phyloP scores from a whole-genome alignment of 176 grass and related monocot species.

The Triticum timopheevii region DNA sequence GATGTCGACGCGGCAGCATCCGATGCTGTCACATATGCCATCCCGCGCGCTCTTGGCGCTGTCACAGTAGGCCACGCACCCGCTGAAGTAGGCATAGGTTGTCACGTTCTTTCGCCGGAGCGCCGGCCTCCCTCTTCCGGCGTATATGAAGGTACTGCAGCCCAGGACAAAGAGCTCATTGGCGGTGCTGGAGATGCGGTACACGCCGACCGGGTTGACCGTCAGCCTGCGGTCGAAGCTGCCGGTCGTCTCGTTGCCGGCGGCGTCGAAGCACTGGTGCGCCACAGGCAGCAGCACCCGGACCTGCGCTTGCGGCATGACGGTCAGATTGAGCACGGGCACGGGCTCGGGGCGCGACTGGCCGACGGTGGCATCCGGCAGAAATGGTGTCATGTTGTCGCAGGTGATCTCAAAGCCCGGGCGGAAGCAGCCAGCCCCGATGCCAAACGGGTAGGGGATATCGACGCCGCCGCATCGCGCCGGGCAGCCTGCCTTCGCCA shows the following conservation, averaged over 20 bases:
- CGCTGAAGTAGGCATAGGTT: neutral
- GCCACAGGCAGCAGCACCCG: neutral
- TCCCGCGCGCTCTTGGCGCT: neutral
- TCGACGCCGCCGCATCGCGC: neutral
- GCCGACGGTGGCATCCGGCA: no score
- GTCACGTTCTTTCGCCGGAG: no score
- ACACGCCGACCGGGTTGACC: neutral
- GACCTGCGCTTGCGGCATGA: neutral
- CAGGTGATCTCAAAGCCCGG: neutral
- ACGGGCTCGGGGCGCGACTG: neutral
- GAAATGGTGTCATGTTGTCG: neutral
- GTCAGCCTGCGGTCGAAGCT: neutral
- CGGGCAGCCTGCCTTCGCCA: neutral
- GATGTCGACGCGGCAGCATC: neutral
- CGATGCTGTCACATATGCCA: neutral
- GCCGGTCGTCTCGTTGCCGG: neutral
- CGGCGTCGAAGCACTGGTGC: neutral
- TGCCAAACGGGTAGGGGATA: constrained; percentile 7
- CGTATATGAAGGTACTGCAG: neutral
- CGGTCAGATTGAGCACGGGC: neutral
- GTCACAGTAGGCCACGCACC: neutral
- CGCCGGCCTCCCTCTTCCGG: neutral
- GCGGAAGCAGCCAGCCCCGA: neutral
- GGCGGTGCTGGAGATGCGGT: neutral
- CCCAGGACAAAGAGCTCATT: neutral